Conservation (phyloP, 106 monocot genomes). For the Platanthera zijinensis region DNA sequence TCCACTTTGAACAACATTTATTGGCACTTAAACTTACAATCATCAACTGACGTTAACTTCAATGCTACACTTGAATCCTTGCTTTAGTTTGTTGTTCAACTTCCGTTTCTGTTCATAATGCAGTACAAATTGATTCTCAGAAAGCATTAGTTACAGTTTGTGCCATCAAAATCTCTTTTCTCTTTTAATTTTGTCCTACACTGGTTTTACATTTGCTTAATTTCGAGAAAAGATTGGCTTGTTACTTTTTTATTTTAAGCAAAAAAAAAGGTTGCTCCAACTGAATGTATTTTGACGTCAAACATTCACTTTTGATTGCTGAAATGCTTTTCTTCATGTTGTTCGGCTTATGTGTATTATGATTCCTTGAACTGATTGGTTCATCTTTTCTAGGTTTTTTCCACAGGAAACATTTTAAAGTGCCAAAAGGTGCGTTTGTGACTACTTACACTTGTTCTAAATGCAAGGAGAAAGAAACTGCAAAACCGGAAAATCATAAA, state of each 20-base stretch:
- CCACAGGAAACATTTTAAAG: conserved; percentile 70
- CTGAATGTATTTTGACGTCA: not conserved
- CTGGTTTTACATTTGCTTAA: not conserved
- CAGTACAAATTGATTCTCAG: not conserved
- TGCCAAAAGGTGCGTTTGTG: conserved; percentile 42
- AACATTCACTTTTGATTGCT: not conserved
- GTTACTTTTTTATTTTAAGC: not conserved
- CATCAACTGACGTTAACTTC: not conserved
- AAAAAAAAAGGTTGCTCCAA: not conserved
- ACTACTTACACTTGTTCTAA: conserved; percentile 46
- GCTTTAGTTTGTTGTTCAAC: not conserved
- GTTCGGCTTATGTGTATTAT: not conserved
- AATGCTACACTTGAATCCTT: not conserved
- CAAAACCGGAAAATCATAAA: conserved; percentile 4
- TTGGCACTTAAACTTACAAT: not conserved
- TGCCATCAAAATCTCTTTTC: not conserved
- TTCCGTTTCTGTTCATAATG: not conserved
- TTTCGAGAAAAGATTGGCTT: not conserved
- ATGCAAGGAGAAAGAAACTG: conserved; percentile 36
- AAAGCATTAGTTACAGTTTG: not conserved
- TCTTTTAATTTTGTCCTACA: not conserved
- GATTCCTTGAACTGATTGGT: conserved; percentile 7
- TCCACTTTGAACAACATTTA: not conserved
- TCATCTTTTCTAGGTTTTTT: conserved; percentile 48
- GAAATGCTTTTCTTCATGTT: not conserved